phyloP scores from a whole-genome alignment of 768 basidiomycete species.

The Polyporus arcularius region DNA sequence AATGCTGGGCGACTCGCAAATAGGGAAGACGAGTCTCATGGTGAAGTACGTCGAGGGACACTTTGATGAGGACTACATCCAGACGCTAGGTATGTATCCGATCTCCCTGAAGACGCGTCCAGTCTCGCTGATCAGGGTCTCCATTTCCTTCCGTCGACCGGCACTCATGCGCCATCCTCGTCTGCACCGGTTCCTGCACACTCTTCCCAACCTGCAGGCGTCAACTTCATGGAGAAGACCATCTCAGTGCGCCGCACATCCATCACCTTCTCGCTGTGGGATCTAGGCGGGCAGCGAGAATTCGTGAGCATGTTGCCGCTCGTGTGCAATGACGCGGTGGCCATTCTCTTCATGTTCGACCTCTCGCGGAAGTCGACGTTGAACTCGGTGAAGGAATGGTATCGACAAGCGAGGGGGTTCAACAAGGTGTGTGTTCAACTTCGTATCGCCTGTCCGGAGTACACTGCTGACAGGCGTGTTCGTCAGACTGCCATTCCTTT shows the following conservation, averaged over 20 bases:
- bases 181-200: not conserved
- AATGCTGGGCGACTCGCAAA: constrained; percentile 99
- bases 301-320: constrained; percentile 99
- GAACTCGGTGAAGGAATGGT: constrained; percentile 99
- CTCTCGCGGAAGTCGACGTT: constrained; percentile 95
- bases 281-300: constrained; percentile 94
- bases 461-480: not conserved
- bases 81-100: constrained; percentile 82
- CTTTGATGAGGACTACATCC: constrained; percentile 99
- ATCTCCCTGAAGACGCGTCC: not conserved
- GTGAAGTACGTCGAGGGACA: constrained; percentile 99
- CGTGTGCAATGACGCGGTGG: constrained; percentile 99
- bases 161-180: not conserved
- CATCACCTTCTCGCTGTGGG: constrained; percentile 99
- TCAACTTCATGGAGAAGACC: constrained; percentile 99
- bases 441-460: no score
- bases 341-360: constrained; percentile 99
- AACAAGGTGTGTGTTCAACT: constrained; percentile 83
- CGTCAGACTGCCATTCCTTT: constrained; percentile 95
- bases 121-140: not conserved
- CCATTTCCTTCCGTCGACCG: not conserved
- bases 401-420: constrained; percentile 97
- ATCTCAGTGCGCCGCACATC: constrained; percentile 97
- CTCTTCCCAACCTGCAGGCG: constrained; percentile 50
- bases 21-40: constrained; percentile 99